These are phyloP conservation scores for Pythium folliculosum DNA, from an alignment of 352 stramenopile genomes.

Conservation along the genomic window DNA sequence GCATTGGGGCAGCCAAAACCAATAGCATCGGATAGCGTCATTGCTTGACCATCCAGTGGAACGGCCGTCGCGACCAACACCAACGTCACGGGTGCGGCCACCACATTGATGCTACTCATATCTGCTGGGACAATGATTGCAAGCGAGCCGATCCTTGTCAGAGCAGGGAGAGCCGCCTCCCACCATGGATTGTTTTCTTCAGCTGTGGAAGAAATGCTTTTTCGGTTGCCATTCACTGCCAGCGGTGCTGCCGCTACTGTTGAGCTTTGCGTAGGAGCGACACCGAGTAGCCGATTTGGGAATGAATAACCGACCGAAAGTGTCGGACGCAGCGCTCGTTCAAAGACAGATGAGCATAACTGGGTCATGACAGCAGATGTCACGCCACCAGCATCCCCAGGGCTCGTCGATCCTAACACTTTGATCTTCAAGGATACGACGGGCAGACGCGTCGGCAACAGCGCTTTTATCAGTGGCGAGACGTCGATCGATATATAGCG, in stretches of 20 bases:
- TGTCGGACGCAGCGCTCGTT: conserved; percentile 46
- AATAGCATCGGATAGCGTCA: conserved; percentile 6
- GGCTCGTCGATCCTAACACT: conserved; percentile 36
- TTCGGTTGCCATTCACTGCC: conserved; percentile 18
- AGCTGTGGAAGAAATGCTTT: conserved; percentile 20
- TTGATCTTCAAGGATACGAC: conserved; percentile 57
- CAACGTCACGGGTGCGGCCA: conserved; percentile 25
- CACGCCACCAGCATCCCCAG: conserved; percentile 23
- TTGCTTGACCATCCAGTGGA: conserved; percentile 6
- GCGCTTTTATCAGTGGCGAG: conserved; percentile 37
- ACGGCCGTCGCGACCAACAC: conserved; percentile 39
- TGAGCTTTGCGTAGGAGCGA: conserved; percentile 42
- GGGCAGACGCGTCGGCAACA: conserved; percentile 42
- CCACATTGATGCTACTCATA: conserved; percentile 18
- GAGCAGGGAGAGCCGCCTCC: conserved; percentile 43
- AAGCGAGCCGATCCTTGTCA: conserved; percentile 51
- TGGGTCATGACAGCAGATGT: conserved; percentile 35
- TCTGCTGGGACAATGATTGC: conserved; percentile 50
- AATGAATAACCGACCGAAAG: conserved; percentile 50
- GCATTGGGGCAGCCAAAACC: conserved; percentile 40
- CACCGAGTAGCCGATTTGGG: conserved; percentile 39
- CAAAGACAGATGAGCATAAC: conserved; percentile 67
- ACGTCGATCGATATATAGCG: conserved; percentile 57
- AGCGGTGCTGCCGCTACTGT: conserved; percentile 27
- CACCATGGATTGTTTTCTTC: conserved; percentile 55